These are phyloP conservation scores for Colletotrichum lentis DNA, from an alignment of 2,329 filamentous ascomycete species.

Conservation along the genomic window DNA sequence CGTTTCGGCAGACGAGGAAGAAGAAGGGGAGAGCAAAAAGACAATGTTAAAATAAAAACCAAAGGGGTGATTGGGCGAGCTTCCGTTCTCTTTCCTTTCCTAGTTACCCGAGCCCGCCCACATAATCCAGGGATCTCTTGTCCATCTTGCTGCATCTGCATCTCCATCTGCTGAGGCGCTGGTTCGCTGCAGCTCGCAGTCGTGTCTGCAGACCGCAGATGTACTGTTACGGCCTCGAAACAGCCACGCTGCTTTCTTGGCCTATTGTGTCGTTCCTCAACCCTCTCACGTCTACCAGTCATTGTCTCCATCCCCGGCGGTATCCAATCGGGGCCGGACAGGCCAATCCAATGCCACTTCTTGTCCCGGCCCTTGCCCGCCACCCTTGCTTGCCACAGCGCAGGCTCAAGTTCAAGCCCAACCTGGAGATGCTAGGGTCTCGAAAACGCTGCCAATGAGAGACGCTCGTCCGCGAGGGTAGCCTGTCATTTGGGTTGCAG, in stretches of 20 bases:
- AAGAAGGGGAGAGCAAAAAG: too few species aligned
- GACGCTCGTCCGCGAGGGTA: background rate
- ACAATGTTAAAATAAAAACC: too few species aligned
- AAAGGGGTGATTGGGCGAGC: too few species aligned
- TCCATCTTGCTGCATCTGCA: conserved; percentile 26
- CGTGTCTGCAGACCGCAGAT: background rate
- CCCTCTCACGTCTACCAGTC: conserved; percentile 19
- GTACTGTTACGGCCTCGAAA: background rate
- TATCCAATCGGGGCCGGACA: background rate
- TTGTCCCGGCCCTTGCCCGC: conserved; percentile 17
- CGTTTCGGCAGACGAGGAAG: background rate
- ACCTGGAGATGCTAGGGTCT: conserved; percentile 25
- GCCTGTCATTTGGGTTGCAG: conserved; percentile 30
- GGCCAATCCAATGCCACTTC: conserved; percentile 21
- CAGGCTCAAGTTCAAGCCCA: conserved; percentile 24
- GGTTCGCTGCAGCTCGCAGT: conserved; percentile 11
- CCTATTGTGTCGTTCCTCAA: conserved; percentile 27
- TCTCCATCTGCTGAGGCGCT: conserved; percentile 14
- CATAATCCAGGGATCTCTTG: conserved; percentile 29
- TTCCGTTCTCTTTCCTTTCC: background rate
- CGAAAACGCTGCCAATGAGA: conserved; percentile 21
- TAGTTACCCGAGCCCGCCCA: conserved; percentile 21
- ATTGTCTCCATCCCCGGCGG: conserved; percentile 7
- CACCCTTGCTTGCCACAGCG: conserved; percentile 18
- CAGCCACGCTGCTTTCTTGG: conserved; percentile 2